Evolutionary conservation across 2,329 filamentous ascomycete species (phyloP), one percentile per base, ranked within the genome.

Genomic region (Trichoderma arundinaceum): DNA sequence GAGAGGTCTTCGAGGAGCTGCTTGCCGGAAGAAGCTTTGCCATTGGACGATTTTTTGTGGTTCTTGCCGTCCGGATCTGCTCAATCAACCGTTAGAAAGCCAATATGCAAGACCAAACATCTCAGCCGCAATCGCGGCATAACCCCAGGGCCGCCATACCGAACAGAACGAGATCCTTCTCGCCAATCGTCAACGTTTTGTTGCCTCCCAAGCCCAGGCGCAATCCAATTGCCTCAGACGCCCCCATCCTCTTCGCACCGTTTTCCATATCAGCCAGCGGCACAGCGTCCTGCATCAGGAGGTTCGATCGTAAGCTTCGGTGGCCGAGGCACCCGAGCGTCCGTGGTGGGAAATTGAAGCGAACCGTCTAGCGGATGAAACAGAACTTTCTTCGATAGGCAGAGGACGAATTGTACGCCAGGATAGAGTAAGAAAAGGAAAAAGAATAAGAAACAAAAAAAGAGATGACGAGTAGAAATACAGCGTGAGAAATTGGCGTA

Each of bases 131-230:
- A 38, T 32, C 38, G 8, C 9, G 5, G n/a, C 17, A 28, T 58
- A 28, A 28, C 13, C 28, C 19, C 15, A 35, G 8, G n/a, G 39
- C n/a, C n/a, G 63, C 33, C 75, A 65, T 74, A 80, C 79, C 78
- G 64, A 73, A 68, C 22, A 80, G 62, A 44, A 75, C 68, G 44
- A 80, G 71, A 9, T 73, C 70, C 44, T 74, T 71, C 6, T 70
- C 69, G 33, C 72, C 72, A 65, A 77, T 74, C 10, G 72, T 76
- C 66, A 80, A 67, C 48, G 72, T 73, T 67, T 71, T 74, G 65
- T 73, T 72, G 51, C 68, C 74, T 54, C 72, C 73, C 32, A 80
- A 68, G 7, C 67, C 58, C n/a, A 78, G 70, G 44, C 69, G 71
- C 71, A 72, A 69, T 51, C 72, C 75, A 61, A 72, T 66, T 10